phyloP scores from a whole-genome alignment of 2,329 filamentous ascomycete species.

The Coniochaeta hoffmannii region DNA sequence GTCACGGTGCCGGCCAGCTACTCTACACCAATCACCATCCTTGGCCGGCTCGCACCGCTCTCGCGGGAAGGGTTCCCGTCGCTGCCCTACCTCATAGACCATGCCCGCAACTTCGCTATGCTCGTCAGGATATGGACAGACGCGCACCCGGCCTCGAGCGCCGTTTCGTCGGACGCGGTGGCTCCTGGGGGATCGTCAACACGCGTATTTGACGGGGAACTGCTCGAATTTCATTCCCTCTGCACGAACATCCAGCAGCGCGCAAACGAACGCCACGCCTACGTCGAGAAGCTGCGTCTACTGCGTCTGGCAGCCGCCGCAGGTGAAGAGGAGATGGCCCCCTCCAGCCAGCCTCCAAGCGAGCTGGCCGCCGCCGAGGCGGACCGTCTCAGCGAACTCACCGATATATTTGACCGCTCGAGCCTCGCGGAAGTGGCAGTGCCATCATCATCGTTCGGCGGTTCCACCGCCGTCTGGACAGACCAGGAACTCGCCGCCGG shows the following conservation, averaged over 20 bases:
- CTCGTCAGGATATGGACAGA: slow-evolving; percentile 78
- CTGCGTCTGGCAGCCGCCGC: neutral
- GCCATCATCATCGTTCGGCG: slow-evolving; percentile 25
- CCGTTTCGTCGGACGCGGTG: slow-evolving; percentile 21
- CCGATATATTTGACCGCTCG: slow-evolving; percentile 40
- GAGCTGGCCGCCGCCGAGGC: slow-evolving; percentile 17
- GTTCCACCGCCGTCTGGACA: slow-evolving; percentile 21
- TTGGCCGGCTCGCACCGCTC: slow-evolving; percentile 70
- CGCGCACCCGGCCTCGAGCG: slow-evolving; percentile 26
- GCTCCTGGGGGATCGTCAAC: neutral
- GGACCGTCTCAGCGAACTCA: slow-evolving; percentile 21
- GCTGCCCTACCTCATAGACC: slow-evolving; percentile 86
- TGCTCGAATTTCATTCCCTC: slow-evolving; percentile 44
- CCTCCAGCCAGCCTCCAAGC: slow-evolving; percentile 26
- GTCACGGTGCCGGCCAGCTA: slow-evolving; percentile 69
- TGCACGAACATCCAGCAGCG: slow-evolving; percentile 43
- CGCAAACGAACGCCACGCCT: slow-evolving; percentile 42
- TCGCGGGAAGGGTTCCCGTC: slow-evolving; percentile 89
- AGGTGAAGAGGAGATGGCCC: neutral
- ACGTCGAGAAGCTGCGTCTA: slow-evolving; percentile 35
- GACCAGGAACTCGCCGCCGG: slow-evolving; percentile 23
- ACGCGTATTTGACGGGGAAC: slow-evolving; percentile 37
- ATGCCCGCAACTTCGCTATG: slow-evolving; percentile 75
- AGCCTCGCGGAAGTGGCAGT: slow-evolving; percentile 29
- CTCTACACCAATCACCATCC: slow-evolving; percentile 85